Evolutionary conservation across 148 eudicot genomes (phyloP), one percentile per base, ranked within the genome.

Genomic region (Dianthus caryophyllus): DNA sequence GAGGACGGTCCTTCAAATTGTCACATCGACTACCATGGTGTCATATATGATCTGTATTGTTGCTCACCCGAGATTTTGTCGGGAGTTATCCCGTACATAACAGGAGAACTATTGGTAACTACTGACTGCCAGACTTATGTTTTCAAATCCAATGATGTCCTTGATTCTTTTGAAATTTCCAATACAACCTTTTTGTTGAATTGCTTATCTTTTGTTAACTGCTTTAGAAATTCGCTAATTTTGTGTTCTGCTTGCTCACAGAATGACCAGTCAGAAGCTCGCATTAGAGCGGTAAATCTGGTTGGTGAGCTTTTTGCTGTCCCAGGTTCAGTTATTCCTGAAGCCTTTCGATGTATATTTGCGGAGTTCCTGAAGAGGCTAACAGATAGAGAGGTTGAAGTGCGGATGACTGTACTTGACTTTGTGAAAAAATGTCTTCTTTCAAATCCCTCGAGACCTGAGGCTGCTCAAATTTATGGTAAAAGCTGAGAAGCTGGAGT

Each of bases 251-350:
- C 66, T 33, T 56, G 47, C 70, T 36, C 24, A 44, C 85, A 94
- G 99, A 85, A 88, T 46, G 97, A 94, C 77, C 80, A 94, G 69
- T 64, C 84, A 73, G 97, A 90, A 57, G 74, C 79, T 66, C 92
- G 99, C 64, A 74, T 90, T 51, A 84, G 85, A 81, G 89, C 96
- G 27, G 93, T 90, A 59, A 77, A 73, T 60, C 73, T 94, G 77
- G 88, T 88, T 54, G 99, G 99, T 21, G 93, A 90, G 53, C 97
- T 94, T 46, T 94, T 94, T 84, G 85, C 99, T 22, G 79, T 84
- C 52, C 88, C 97, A 30, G 88, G 66, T 29, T 85, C 84, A 76
- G 73, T 78, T 68, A 77, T 94, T 65, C 70, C 84, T 66, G 87
- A 83, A 78, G 79, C 82, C 54, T 94, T 94, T 84, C 82, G 82